Evolutionary conservation across 1,284 basidiomycete genomes (phyloP).

Genomic region (Austroboletus niveus): DNA sequence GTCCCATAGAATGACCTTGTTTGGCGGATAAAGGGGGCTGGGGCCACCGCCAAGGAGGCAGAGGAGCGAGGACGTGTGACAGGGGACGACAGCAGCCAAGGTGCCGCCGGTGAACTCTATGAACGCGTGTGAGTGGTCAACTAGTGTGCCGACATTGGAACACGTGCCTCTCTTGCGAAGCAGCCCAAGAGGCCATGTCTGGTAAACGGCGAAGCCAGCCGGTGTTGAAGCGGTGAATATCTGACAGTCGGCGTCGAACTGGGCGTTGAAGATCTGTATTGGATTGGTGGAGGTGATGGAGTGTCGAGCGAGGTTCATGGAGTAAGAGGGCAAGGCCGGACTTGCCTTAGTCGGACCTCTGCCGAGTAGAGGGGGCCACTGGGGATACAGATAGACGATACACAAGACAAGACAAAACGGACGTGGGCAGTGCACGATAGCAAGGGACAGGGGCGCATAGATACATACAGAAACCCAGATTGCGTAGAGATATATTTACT

Average conservation of each 20-base stretch:
- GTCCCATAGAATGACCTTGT: slow-evolving; percentile 93
- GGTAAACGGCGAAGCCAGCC: slow-evolving; percentile 86
- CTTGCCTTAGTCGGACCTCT: slow-evolving; percentile 7
- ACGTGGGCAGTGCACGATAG: slow-evolving; percentile 12
- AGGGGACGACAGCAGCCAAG: slow-evolving; percentile 71
- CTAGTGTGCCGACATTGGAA: slow-evolving; percentile 2
- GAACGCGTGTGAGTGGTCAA: slow-evolving; percentile 7
- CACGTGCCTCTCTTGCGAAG: slow-evolving; percentile 75
- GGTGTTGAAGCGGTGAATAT: slow-evolving; percentile 85
- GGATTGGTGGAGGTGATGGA: slow-evolving; percentile 79
- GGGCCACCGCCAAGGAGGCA: slow-evolving; percentile 89
- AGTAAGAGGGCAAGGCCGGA: slow-evolving; percentile 5
- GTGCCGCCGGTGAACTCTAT: slow-evolving; percentile 79
- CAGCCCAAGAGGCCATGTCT: slow-evolving; percentile 73
- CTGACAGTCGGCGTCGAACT: slow-evolving; percentile 73
- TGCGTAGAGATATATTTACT: slow-evolving; percentile 22
- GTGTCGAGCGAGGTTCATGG: slow-evolving; percentile 89
- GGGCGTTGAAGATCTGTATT: slow-evolving; percentile 73
- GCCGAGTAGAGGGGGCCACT: neutral
- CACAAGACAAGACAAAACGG: slow-evolving; percentile 19
- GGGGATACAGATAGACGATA: slow-evolving; percentile 13
- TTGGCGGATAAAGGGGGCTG: slow-evolving; percentile 90
- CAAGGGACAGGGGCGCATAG: slow-evolving; percentile 18
- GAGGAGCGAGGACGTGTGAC: slow-evolving; percentile 82
- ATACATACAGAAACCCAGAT: slow-evolving; percentile 20